Evolutionary conservation across 306 rosid genomes (phyloP).

Genomic region (Ziziphus jujuba): DNA sequence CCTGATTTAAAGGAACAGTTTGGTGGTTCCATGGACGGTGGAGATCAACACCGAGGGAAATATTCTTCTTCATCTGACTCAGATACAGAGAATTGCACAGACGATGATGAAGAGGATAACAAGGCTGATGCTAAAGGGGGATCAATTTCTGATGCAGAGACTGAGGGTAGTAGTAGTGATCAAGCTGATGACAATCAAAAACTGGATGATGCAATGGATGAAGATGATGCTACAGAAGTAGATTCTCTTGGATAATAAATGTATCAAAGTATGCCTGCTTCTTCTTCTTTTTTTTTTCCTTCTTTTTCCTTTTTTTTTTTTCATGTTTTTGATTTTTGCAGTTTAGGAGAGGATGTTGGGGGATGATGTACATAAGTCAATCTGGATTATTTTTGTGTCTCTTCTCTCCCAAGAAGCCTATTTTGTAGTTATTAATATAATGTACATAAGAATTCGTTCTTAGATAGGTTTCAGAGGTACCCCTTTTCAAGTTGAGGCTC

Average conservation of each 20-base stretch:
- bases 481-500: too few relatives aligned
- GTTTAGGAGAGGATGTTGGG: background rate
- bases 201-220: constrained; percentile 60
- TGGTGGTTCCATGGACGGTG: constrained; percentile 38
- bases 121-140: constrained; percentile 33
- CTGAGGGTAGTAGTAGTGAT: constrained; percentile 40
- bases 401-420: background rate
- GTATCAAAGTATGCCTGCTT: background rate
- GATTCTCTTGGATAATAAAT: constrained; percentile 47
- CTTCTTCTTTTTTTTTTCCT: too few relatives aligned
- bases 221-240: constrained; percentile 63
- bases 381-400: background rate
- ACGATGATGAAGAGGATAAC: constrained; percentile 31
- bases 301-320: too few relatives aligned
- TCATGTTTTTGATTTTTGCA: too few relatives aligned
- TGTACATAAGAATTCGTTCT: background rate
- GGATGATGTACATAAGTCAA: constrained; percentile 21
- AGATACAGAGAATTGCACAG: constrained; percentile 54
- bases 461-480: too few relatives aligned
- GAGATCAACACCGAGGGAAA: constrained; percentile 34
- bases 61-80: constrained; percentile 40
- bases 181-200: constrained; percentile 42
- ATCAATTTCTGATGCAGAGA: constrained; percentile 66
- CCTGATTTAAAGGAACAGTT: constrained; percentile 74
- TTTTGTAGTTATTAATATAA: background rate